These are phyloP conservation scores for Kazachstania martiniae DNA, from an alignment of 805 yeast species.

Conservation along the genomic window DNA sequence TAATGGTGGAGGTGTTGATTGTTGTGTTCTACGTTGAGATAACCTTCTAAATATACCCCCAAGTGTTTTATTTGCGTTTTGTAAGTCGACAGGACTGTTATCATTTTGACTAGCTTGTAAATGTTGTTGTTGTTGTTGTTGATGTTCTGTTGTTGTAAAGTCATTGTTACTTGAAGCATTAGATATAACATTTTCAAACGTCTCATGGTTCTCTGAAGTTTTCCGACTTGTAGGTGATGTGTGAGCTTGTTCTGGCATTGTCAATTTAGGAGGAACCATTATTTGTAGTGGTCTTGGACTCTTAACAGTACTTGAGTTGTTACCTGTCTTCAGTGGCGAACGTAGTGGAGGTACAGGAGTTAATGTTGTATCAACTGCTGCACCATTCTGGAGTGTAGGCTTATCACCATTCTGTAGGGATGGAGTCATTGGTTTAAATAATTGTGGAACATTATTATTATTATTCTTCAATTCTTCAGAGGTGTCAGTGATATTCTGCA, in stretches of 20 bases:
- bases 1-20: slow-evolving; percentile 5
- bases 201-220: slow-evolving; percentile 16
- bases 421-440: slow-evolving; percentile 2
- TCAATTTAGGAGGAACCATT: slow-evolving; percentile 31
- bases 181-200: slow-evolving; percentile 17
- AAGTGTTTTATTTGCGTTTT: slow-evolving; percentile 19
- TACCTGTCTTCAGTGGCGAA: background rate
- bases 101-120: too few relatives aligned
- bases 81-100: slow-evolving; percentile 9
- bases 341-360: background rate
- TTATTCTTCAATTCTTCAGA: slow-evolving; percentile 2
- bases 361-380: too few relatives aligned
- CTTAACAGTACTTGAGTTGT: background rate
- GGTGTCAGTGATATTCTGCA: background rate
- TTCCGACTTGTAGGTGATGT: slow-evolving; percentile 34
- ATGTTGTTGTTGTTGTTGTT: slow-evolving; percentile 26
- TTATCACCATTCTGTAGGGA: too few relatives aligned
- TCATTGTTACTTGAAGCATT: background rate
- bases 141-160: background rate
- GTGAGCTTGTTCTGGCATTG: slow-evolving; percentile 40
- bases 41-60: slow-evolving; percentile 28
- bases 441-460: slow-evolving; percentile 1
- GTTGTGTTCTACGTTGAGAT: slow-evolving; percentile 20
- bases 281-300: slow-evolving; percentile 9
- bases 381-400: too few relatives aligned